phyloP scores from a whole-genome alignment of 1,284 basidiomycete species.

The Ustilago tritici region DNA sequence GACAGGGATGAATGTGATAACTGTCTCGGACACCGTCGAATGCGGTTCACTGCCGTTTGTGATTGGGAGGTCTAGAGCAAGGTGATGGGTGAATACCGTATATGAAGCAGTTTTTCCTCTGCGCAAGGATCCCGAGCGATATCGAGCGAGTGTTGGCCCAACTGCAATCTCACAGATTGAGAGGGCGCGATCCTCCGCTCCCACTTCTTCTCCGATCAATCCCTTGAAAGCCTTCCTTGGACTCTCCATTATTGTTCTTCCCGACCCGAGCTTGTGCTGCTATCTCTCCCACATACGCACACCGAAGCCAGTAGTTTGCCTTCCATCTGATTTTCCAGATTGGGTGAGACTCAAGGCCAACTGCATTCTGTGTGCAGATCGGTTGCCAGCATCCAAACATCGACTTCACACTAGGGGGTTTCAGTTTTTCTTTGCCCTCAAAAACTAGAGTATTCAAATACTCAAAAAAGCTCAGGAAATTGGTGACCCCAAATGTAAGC shows the following conservation, averaged over 20 bases:
- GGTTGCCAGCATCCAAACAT: background rate
- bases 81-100: background rate
- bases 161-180: conserved; percentile 11
- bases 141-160: conserved; percentile 1
- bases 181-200: background rate
- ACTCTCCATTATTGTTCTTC: background rate
- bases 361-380: background rate
- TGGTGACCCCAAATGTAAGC: too few relatives aligned
- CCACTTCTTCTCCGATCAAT: background rate
- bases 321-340: background rate
- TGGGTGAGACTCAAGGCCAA: background rate
- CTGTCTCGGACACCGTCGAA: background rate
- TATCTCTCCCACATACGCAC: background rate
- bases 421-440: too few relatives aligned
- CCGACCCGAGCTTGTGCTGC: background rate
- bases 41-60: conserved; percentile 3
- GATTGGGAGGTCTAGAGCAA: background rate
- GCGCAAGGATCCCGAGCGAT: background rate
- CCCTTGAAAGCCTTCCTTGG: background rate
- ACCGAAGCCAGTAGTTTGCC: background rate
- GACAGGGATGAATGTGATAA: background rate
- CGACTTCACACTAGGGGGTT: too few relatives aligned
- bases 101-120: background rate
- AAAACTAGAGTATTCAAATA: too few relatives aligned
- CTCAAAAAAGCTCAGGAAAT: too few relatives aligned